These are phyloP conservation scores for Basipetospora chlamydospora DNA, from an alignment of 2,329 filamentous ascomycete genomes.

Conservation along the genomic window DNA sequence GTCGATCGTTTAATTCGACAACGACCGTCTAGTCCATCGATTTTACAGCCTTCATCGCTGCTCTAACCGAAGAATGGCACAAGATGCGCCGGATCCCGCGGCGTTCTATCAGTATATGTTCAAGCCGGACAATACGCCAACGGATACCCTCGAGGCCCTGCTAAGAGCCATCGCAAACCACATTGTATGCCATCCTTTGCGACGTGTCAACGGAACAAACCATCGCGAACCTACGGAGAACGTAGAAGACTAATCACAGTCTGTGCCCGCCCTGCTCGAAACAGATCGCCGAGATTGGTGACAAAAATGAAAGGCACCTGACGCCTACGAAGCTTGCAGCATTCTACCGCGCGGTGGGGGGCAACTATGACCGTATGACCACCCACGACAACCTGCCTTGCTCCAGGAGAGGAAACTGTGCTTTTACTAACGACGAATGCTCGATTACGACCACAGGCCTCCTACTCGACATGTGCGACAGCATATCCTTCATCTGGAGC, in stretches of 20 bases:
- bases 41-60: too few relatives aligned
- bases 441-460: constrained; percentile 41
- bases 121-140: constrained; percentile 1
- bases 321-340: constrained; percentile 58
- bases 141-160: constrained; percentile 1
- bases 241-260: background rate
- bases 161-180: constrained; percentile 3
- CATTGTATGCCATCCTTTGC: constrained; percentile 3
- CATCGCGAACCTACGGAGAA: too few relatives aligned
- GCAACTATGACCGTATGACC: constrained; percentile 58
- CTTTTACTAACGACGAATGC: background rate
- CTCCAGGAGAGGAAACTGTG: too few relatives aligned
- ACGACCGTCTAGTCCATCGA: too few relatives aligned
- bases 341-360: constrained; percentile 63
- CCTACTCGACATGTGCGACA: constrained; percentile 59
- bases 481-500: constrained; percentile 85
- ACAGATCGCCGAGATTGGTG: constrained; percentile 43
- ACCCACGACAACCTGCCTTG: too few relatives aligned
- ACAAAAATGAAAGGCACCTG: constrained; percentile 35
- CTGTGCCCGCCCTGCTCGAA: too few relatives aligned
- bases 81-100: constrained; percentile 2
- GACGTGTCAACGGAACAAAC: too few relatives aligned
- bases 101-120: constrained; percentile 5
- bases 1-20: too few relatives aligned
- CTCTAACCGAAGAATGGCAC: constrained; percentile 2